Evolutionary conservation across 257 asterid species (phyloP).

Genomic region (Primulina eburnea): DNA sequence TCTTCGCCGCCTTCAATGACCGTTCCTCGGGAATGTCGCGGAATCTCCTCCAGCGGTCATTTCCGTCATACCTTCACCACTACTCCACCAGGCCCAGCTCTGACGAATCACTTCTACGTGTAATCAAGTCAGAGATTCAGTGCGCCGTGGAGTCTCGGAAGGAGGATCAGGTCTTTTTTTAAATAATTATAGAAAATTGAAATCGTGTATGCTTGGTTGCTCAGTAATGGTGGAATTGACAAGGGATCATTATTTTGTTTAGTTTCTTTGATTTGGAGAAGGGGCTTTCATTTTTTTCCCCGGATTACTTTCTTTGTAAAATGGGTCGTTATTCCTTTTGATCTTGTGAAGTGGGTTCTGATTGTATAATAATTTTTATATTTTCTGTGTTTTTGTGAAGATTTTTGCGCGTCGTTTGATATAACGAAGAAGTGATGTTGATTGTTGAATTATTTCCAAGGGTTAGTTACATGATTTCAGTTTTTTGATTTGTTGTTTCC

Average conservation of each 20-base stretch:
- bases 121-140: constrained; percentile 52
- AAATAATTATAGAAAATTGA: neutral
- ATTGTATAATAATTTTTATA: too few species aligned
- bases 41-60: constrained; percentile 30
- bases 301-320: too few species aligned
- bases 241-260: neutral
- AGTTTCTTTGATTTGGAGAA: neutral
- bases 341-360: too few species aligned
- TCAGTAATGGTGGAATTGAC: neutral
- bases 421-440: too few species aligned
- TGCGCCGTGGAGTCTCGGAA: constrained; percentile 48
- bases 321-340: too few species aligned
- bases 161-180: constrained; percentile 25
- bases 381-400: too few species aligned
- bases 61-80: constrained; percentile 40
- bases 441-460: too few species aligned
- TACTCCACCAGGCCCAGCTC: constrained; percentile 42
- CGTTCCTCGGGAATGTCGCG: constrained; percentile 23
- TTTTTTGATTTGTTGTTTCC: too few species aligned
- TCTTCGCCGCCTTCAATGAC: constrained; percentile 35
- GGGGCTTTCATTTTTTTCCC: too few species aligned
- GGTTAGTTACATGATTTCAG: too few species aligned
- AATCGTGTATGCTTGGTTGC: neutral
- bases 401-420: too few species aligned
- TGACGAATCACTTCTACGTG: constrained; percentile 51